A percentile compares a stretch with the other conserved stretches of the same genome.
These are phyloP conservation scores for Fusarium begoniae DNA, from an alignment of 2,329 filamentous ascomycete species.

Conservation along the genomic window DNA sequence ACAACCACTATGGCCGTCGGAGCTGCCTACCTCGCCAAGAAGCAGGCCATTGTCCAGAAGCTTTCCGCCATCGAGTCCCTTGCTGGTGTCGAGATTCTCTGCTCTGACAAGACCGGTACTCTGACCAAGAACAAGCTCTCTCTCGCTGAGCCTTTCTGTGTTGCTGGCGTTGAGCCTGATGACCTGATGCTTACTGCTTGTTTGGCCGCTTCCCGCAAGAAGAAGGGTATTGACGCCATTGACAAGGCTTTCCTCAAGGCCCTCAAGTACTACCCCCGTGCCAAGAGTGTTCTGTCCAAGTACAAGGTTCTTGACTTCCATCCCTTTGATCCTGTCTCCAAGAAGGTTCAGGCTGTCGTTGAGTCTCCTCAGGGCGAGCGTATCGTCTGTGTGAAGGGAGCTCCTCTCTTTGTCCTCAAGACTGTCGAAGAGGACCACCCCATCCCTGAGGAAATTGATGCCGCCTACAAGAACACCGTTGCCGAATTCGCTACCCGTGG, in stretches of 20 bases:
- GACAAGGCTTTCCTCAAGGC: slow-evolving; percentile 95
- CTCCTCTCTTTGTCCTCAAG: slow-evolving; percentile 86
- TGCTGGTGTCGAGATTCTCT: slow-evolving; percentile 91
- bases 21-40: slow-evolving; percentile 89
- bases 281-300: slow-evolving; percentile 81
- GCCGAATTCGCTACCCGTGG: slow-evolving; percentile 91
- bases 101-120: slow-evolving; percentile 94
- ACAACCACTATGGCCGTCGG: slow-evolving; percentile 96
- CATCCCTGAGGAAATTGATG: slow-evolving; percentile 79
- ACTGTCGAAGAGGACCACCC: slow-evolving; percentile 87
- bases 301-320: slow-evolving; percentile 87
- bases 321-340: slow-evolving; percentile 92
- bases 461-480: slow-evolving; percentile 87
- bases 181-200: slow-evolving; percentile 94
- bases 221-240: slow-evolving; percentile 94
- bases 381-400: slow-evolving; percentile 91
- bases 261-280: slow-evolving; percentile 81
- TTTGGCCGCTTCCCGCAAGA: slow-evolving; percentile 89
- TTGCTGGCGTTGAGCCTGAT: slow-evolving; percentile 82
- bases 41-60: slow-evolving; percentile 93
- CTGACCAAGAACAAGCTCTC: slow-evolving; percentile 95
- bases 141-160: slow-evolving; percentile 83
- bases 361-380: slow-evolving; percentile 84
- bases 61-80: slow-evolving; percentile 91
- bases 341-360: slow-evolving; percentile 88